These are phyloP conservation scores for Amborella trichopoda DNA, from an alignment of 164 flowering plant species.

Conservation along the genomic window DNA sequence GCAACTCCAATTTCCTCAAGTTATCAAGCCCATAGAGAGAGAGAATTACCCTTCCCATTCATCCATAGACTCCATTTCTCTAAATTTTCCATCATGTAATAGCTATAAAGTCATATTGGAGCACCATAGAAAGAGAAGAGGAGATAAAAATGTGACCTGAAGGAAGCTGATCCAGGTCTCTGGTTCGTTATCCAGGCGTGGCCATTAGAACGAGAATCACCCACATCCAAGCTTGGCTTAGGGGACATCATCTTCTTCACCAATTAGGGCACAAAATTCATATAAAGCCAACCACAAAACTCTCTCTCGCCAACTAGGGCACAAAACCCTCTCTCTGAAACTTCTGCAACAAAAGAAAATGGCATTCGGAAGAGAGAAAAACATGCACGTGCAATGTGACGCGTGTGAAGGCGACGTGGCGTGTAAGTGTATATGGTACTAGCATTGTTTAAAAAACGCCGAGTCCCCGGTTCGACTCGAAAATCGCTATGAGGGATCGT, in stretches of 20 bases:
- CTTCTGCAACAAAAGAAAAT: background rate
- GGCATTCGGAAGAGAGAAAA: background rate
- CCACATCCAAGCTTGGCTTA: constrained; percentile 12
- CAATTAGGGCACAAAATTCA: background rate
- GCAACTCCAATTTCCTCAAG: too few species aligned
- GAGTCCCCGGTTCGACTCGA: too few species aligned
- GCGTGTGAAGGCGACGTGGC: background rate
- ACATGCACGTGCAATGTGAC: background rate
- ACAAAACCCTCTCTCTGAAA: background rate
- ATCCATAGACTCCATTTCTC: background rate
- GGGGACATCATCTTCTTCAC: constrained; percentile 16
- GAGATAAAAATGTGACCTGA: constrained; percentile 3
- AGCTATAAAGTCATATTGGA: background rate
- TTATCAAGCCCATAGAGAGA: too few species aligned
- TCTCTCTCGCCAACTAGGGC: too few species aligned
- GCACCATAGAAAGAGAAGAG: background rate
- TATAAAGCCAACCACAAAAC: background rate
- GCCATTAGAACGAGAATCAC: constrained; percentile 2
- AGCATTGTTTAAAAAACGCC: too few species aligned
- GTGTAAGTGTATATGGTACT: too few species aligned
- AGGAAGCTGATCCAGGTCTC: too few species aligned
- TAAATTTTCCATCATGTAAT: background rate
- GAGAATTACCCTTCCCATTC: too few species aligned
- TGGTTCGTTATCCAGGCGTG: too few species aligned
- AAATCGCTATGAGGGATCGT: too few species aligned